A percentile compares a stretch with the other conserved stretches of the same genome.
Conservation (phyloP, 1,284 basidiomycete species). For the Afroboletus lepidellus region DNA sequence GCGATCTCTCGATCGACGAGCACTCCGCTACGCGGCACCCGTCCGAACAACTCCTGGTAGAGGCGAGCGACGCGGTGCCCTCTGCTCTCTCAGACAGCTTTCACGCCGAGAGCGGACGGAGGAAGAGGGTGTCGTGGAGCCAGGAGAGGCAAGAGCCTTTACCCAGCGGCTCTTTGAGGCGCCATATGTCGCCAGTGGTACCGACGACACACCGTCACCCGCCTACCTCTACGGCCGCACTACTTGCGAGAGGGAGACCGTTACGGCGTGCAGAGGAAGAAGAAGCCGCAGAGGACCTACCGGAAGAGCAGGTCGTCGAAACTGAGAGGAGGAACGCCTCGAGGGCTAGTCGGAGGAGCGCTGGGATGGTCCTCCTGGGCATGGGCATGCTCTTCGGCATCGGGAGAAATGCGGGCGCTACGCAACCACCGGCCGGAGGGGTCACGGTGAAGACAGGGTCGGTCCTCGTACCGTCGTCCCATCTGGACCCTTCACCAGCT, state of each 20-base stretch:
- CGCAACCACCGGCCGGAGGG: conserved; percentile 27
- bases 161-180: conserved; percentile 40
- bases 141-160: conserved; percentile 50
- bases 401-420: conserved; percentile 44
- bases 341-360: conserved; percentile 59
- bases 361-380: conserved; percentile 71
- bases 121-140: conserved; percentile 67
- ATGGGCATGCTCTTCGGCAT: conserved; percentile 69
- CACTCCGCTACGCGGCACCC: conserved; percentile 10
- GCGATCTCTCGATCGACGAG: conserved; percentile 23
- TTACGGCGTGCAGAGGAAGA: conserved; percentile 39
- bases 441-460: conserved; percentile 34
- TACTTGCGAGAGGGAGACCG: conserved; percentile 45
- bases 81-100: conserved; percentile 65
- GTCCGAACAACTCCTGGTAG: conserved; percentile 45
- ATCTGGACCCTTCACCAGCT: conserved; percentile 1
- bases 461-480: conserved; percentile 32
- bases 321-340: conserved; percentile 43
- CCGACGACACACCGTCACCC: conserved; percentile 37
- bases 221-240: conserved; percentile 17
- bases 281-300: conserved; percentile 13
- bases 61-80: conserved; percentile 50
- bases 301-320: conserved; percentile 29
- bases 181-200: conserved; percentile 25
- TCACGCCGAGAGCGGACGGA: conserved; percentile 61